phyloP scores from a whole-genome alignment of 1,284 basidiomycete genomes.

The Xanthoconium separans region DNA sequence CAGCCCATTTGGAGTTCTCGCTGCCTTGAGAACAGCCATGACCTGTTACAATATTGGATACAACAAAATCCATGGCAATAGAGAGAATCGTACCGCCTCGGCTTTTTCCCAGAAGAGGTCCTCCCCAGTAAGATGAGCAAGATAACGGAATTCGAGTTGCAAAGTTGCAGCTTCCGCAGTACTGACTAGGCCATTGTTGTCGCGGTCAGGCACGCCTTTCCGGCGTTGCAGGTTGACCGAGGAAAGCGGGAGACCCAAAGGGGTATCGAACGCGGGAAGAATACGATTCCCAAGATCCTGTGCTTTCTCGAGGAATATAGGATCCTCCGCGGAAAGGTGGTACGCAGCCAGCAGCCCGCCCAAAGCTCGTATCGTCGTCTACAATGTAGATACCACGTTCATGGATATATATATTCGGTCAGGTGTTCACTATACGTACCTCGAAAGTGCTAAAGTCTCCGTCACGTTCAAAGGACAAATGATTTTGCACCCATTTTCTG shows the following conservation, averaged over 20 bases:
- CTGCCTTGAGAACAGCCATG: constrained; percentile 67
- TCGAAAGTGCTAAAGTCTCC: constrained; percentile 91
- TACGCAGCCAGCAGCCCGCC: constrained; percentile 86
- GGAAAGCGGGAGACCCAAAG: constrained; percentile 79
- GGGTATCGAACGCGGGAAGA: constrained; percentile 82
- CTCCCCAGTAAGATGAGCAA: constrained; percentile 79
- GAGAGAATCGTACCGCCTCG: constrained; percentile 55
- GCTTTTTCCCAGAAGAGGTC: constrained; percentile 79
- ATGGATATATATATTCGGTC: not conserved
- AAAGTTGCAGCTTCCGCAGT: constrained; percentile 85
- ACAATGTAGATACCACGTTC: constrained; percentile 7
- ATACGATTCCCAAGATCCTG: constrained; percentile 83
- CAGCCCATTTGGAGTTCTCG: constrained; percentile 69
- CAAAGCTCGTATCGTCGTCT: constrained; percentile 81
- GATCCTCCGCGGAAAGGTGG: constrained; percentile 65
- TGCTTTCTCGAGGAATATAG: constrained; percentile 73
- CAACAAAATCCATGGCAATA: not conserved
- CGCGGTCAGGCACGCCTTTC: constrained; percentile 62
- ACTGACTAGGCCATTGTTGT: constrained; percentile 69
- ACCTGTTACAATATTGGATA: constrained; percentile 45
- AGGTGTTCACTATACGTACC: constrained; percentile 43
- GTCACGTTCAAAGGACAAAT: constrained; percentile 77
- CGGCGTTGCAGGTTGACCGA: constrained; percentile 73
- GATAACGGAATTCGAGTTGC: constrained; percentile 89
- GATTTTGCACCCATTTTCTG: constrained; percentile 71